Percentiles rank a stretch among this genome's conserved stretches.
These are phyloP conservation scores for Ganoderma sp. DNA, from an alignment of 1,284 basidiomycete genomes.

Conservation along the genomic window DNA sequence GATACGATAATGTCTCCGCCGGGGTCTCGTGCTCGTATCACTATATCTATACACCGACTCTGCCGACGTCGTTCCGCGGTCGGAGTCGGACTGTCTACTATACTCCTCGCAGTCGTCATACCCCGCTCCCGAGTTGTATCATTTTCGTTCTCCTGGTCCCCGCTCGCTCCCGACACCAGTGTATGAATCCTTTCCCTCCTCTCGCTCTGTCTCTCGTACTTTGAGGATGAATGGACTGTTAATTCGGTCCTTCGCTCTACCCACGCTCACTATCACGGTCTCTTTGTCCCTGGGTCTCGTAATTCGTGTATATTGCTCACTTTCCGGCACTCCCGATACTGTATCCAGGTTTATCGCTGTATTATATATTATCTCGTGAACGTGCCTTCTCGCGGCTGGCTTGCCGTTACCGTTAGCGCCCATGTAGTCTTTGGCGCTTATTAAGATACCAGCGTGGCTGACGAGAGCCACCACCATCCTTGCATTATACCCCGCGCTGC, in stretches of 20 bases:
- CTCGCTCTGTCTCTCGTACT: slow-evolving; percentile 8
- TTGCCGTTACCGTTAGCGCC: background rate
- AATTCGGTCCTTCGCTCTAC: slow-evolving; percentile 17
- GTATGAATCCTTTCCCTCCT: slow-evolving; percentile 5
- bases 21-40: slow-evolving; percentile 11
- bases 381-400: background rate
- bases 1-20: slow-evolving; percentile 7
- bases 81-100: slow-evolving; percentile 21
- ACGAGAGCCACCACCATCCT: background rate
- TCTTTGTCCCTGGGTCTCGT: slow-evolving; percentile 12
- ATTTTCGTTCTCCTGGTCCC: slow-evolving; percentile 19
- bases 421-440: background rate
- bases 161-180: background rate
- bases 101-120: slow-evolving; percentile 26
- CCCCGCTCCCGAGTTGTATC: slow-evolving; percentile 32
- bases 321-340: slow-evolving; percentile 22
- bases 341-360: slow-evolving; percentile 33
- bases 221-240: slow-evolving; percentile 5
- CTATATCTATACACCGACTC: slow-evolving; percentile 10
- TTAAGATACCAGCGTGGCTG: background rate
- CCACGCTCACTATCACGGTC: slow-evolving; percentile 26
- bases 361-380: slow-evolving; percentile 24
- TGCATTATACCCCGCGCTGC: slow-evolving; percentile 1
- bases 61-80: background rate
- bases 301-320: slow-evolving; percentile 31